Evolutionary conservation across 352 stramenopile species (phyloP).

Genomic region (Pythium apleroticum): DNA sequence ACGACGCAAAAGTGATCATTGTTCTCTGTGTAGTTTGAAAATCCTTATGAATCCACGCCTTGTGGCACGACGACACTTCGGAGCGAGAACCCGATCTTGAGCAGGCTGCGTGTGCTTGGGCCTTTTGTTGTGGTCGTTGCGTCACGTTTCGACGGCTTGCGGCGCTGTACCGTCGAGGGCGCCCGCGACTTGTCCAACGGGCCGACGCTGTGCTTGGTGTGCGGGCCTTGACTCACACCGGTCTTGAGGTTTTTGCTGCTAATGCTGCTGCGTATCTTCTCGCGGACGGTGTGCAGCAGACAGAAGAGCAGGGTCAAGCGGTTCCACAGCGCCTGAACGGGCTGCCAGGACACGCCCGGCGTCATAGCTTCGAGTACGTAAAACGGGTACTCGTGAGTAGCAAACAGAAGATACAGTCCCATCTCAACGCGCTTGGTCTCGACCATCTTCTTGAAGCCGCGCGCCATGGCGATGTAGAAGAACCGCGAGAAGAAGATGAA

Average conservation of each 20-base stretch:
- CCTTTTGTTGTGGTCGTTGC: not conserved
- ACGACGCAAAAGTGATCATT: no score
- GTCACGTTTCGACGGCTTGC: no score
- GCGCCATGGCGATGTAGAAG: constrained; percentile 22
- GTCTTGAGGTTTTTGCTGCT: constrained; percentile 13
- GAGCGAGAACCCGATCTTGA: constrained; percentile 4
- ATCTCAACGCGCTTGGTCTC: constrained; percentile 25
- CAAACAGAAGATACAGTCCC: constrained; percentile 31
- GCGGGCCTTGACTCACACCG: not conserved
- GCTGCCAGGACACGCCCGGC: constrained; percentile 11
- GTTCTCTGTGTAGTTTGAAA: no score
- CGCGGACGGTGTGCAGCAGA: constrained; percentile 16
- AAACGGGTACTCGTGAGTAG: constrained; percentile 45
- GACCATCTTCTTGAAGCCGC: constrained; percentile 6
- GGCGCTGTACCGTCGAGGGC: no score
- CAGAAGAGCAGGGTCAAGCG: constrained; percentile 23
- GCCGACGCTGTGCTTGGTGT: not conserved
- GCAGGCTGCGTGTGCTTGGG: not conserved
- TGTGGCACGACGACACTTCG: not conserved
- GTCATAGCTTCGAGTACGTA: constrained; percentile 9
- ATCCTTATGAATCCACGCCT: no score
- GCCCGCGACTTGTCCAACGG: not conserved
- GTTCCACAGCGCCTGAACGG: constrained; percentile 19
- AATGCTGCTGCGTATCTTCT: constrained; percentile 11
- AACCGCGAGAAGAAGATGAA: constrained; percentile 28